Conservation (phyloP, 192 early-diverging fungal species). For the Coemansia sp. region DNA sequence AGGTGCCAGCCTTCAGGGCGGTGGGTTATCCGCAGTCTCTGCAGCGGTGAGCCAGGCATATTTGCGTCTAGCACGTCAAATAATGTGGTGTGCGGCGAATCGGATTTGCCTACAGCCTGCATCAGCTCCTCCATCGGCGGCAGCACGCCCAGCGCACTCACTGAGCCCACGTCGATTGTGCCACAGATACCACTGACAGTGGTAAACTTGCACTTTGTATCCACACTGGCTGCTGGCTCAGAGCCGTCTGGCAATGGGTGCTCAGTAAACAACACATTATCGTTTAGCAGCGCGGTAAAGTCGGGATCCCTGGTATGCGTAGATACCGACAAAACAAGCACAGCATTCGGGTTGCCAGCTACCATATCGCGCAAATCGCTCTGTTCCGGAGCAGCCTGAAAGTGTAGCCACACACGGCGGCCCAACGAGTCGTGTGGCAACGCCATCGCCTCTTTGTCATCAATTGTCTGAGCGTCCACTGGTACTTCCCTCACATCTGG, state of each 20-base stretch:
- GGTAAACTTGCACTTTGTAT: conserved; percentile 25
- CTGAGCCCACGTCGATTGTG: conserved; percentile 22
- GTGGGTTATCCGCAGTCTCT: conserved; percentile 17
- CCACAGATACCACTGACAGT: conserved; percentile 46
- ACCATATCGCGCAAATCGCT: conserved; percentile 45
- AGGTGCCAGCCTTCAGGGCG: conserved; percentile 10
- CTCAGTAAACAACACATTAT: conserved; percentile 19
- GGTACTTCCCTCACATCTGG: background rate
- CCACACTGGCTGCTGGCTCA: background rate
- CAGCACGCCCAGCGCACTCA: conserved; percentile 41
- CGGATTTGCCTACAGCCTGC: conserved; percentile 23
- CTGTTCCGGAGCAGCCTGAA: conserved; percentile 26
- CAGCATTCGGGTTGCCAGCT: conserved; percentile 22
- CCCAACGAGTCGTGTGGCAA: conserved; percentile 31
- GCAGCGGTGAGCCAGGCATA: conserved; percentile 13
- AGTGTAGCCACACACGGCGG: conserved; percentile 35
- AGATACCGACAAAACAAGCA: conserved; percentile 25
- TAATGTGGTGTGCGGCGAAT: conserved; percentile 38
- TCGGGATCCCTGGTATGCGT: conserved; percentile 8
- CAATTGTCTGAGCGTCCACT: background rate
- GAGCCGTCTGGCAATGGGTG: background rate
- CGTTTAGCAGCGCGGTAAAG: conserved; percentile 32
- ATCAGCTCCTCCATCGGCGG: conserved; percentile 49
- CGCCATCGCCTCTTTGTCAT: background rate
- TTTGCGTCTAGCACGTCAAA: conserved; percentile 43